Evolutionary conservation across 2,329 filamentous ascomycete species (phyloP).

Genomic region (Nemania sp.): DNA sequence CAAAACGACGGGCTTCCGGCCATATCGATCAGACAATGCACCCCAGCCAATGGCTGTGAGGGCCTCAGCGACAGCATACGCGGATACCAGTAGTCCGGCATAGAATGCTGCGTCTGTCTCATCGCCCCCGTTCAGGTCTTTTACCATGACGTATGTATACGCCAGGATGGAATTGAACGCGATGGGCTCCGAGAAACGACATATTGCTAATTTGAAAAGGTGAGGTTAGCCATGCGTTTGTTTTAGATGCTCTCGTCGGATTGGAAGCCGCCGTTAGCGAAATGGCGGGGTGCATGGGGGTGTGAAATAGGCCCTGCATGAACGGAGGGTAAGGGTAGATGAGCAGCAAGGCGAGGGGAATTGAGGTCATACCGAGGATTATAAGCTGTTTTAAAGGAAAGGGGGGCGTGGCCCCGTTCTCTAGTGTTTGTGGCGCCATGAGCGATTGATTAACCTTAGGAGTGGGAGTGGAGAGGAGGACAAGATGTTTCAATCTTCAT

Average conservation of each 20-base stretch:
- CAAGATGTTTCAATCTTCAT: background rate
- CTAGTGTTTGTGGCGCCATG: conserved; percentile 19
- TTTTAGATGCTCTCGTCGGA: background rate
- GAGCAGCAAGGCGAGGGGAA: conserved; percentile 40
- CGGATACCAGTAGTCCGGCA: conserved; percentile 51
- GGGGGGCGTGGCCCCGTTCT: conserved; percentile 26
- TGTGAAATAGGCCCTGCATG: background rate
- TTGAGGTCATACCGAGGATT: conserved; percentile 29
- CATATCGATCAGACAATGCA: conserved; percentile 45
- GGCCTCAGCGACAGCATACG: conserved; percentile 49
- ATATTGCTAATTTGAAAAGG: conserved; percentile 42
- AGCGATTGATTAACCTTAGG: background rate
- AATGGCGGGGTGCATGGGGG: background rate
- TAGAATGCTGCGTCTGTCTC: conserved; percentile 50
- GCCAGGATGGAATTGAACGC: conserved; percentile 51
- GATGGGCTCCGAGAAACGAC: conserved; percentile 50
- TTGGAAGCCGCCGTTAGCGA: background rate
- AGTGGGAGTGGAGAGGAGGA: background rate
- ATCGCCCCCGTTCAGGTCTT: conserved; percentile 41
- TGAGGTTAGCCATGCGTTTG: conserved; percentile 1
- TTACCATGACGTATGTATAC: conserved; percentile 48
- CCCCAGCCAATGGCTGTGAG: conserved; percentile 49
- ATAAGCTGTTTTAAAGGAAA: conserved; percentile 51
- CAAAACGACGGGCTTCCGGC: conserved; percentile 43
- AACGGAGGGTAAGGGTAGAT: background rate